Conservation (phyloP, 2,329 filamentous ascomycete genomes). For the Ceratocystis huliohia region DNA sequence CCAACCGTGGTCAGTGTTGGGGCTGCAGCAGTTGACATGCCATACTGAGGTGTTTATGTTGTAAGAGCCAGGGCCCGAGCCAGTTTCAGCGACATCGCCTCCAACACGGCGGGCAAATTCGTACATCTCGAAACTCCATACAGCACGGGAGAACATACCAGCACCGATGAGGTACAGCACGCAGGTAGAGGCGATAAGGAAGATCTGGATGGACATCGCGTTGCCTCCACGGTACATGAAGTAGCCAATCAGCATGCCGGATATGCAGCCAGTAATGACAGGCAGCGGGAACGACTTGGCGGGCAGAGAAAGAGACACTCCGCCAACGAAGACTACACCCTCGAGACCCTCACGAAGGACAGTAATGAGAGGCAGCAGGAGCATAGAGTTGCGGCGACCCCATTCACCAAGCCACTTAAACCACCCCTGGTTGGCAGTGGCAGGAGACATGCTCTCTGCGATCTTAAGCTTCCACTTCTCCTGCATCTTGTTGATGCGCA, state of each 20-base stretch:
- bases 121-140: conserved; percentile 60
- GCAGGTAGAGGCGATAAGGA: conserved; percentile 65
- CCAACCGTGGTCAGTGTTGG: conserved; percentile 53
- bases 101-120: conserved; percentile 42
- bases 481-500: conserved; percentile 62
- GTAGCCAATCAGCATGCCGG: conserved; percentile 50
- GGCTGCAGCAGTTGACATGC: conserved; percentile 66
- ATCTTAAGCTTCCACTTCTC: conserved; percentile 69
- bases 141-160: conserved; percentile 60
- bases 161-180: conserved; percentile 71
- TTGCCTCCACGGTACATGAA: conserved; percentile 46
- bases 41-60: conserved; percentile 64
- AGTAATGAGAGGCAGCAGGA: conserved; percentile 65
- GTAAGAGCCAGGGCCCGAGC: conserved; percentile 58
- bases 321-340: conserved; percentile 66
- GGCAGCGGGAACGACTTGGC: conserved; percentile 58
- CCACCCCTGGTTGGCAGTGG: conserved; percentile 19
- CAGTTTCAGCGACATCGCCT: conserved; percentile 37
- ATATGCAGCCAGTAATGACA: conserved; percentile 51
- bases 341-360: conserved; percentile 66
- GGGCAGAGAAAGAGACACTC: conserved; percentile 56
- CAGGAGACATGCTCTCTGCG: conserved; percentile 41
- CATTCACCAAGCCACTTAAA: conserved; percentile 33
- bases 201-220: conserved; percentile 42
- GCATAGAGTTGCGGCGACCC: conserved; percentile 63